Base-by-base conservation (phyloP, 2,329 filamentous ascomycete species). In the Xylaria multiplex region DNA sequence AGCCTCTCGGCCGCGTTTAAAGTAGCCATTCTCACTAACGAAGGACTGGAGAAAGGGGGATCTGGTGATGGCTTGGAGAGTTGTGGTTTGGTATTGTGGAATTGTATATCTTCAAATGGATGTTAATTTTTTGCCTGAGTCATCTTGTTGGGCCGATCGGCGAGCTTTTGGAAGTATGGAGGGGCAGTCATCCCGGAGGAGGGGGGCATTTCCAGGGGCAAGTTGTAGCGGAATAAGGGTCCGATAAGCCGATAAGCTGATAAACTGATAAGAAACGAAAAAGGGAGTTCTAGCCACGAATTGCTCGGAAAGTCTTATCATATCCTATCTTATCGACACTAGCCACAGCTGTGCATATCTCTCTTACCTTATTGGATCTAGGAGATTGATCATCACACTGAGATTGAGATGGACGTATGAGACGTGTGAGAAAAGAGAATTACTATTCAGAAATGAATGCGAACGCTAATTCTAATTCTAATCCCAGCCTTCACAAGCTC, bases 1-100 rank as follows among this genome's bases (percentile, higher is more conserved):
- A 95, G 84, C 78, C 90, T 90, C 79, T 93, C 88, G 67, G 86
- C 80, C 69, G 81, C 75, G 67, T 79, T 82, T 77, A 82, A 77
- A 35, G 61, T 64, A 42, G 69, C 27, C 69, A 71, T 71, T 19
- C 9, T 19, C 22, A 22, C 27, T 27, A 5, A 27, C 27, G 5
- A 27, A 27, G 27, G 27, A 27, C 27, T 27, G 27, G 16, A 32
- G 3, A 6, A n/a, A 3, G 13, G 11, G 13, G 3, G 56, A 43
- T 2, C 8, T 22, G 9, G 35, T 7, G 7, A 37, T 16, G 27
- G 24, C 8, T 11, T 7, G n/a, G 22, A 16, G 19, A 6, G 19
- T 27, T 14, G 9, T 9, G 3, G 22, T 43, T 24, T 13, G 52
- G 35, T 54, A 9, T 11, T 19, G 8, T 3, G 8, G 8, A 27